phyloP scores from a whole-genome alignment of 2,329 filamentous ascomycete species.

The Colletotrichum somersetense region DNA sequence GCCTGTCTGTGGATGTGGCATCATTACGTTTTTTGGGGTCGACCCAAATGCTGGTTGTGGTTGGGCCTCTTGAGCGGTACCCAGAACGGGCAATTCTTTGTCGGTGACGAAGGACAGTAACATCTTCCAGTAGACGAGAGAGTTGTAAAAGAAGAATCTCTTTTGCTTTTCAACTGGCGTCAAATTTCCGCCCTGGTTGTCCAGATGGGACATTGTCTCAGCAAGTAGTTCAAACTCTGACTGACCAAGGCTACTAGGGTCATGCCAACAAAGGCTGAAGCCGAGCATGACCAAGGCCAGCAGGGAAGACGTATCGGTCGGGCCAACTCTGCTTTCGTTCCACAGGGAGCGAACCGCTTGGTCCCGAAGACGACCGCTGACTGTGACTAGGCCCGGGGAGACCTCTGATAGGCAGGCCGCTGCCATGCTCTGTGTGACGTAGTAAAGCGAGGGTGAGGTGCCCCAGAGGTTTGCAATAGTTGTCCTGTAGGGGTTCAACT shows the following conservation, averaged over 20 bases:
- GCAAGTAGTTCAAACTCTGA: conserved; percentile 28
- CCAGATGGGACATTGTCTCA: background rate
- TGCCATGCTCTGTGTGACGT: conserved; percentile 46
- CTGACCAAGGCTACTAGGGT: conserved; percentile 64
- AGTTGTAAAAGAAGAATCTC: conserved; percentile 47
- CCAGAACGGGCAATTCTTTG: conserved; percentile 8
- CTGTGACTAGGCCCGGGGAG: conserved; percentile 56
- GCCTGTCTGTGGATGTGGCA: conserved; percentile 48
- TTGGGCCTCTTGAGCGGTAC: conserved; percentile 17
- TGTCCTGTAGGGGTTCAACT: conserved; percentile 71
- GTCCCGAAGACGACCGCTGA: conserved; percentile 63
- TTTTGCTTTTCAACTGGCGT: conserved; percentile 44
- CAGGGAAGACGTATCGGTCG: conserved; percentile 66
- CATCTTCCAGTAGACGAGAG: conserved; percentile 47
- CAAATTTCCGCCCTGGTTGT: conserved; percentile 21
- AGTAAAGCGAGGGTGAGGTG: conserved; percentile 41
- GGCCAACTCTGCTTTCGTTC: conserved; percentile 60
- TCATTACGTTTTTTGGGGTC: background rate
- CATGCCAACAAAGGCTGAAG: conserved; percentile 71
- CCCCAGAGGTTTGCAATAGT: conserved; percentile 64
- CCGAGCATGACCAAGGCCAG: conserved; percentile 71
- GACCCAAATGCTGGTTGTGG: conserved; percentile 5
- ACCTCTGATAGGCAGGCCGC: conserved; percentile 44
- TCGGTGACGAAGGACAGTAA: conserved; percentile 47
- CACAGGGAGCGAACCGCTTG: conserved; percentile 64